A percentile compares a stretch with the other conserved stretches of the same genome.
phyloP scores from a whole-genome alignment of 768 basidiomycete genomes.

The Galerina marginata region DNA sequence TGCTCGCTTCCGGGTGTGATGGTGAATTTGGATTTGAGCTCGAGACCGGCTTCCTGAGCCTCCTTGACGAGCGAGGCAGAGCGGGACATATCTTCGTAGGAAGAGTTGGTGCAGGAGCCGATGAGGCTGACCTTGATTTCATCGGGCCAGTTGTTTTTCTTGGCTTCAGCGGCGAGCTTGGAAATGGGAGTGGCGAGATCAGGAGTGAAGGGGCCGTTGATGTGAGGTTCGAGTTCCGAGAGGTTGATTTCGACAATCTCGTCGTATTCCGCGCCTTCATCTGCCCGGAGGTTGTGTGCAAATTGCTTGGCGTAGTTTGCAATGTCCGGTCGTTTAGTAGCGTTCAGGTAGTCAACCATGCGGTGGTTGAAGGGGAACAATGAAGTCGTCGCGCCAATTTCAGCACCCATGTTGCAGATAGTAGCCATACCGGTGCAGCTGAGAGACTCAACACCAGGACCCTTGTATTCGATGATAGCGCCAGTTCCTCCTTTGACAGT shows the following conservation, averaged over 20 bases:
- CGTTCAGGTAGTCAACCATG: slow-evolving; percentile 92
- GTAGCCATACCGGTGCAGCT: slow-evolving; percentile 99
- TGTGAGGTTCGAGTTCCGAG: slow-evolving; percentile 96
- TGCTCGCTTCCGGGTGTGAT: slow-evolving; percentile 99
- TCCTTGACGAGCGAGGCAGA: slow-evolving; percentile 93
- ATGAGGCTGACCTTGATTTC: slow-evolving; percentile 98
- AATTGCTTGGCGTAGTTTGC: slow-evolving; percentile 90
- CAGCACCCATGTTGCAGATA: slow-evolving; percentile 99
- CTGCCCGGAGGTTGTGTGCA: slow-evolving; percentile 88
- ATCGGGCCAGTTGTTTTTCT: slow-evolving; percentile 95
- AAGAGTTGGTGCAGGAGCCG: slow-evolving; percentile 99
- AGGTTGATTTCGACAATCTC: slow-evolving; percentile 94
- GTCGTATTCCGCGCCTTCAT: slow-evolving; percentile 91
- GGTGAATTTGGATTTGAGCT: slow-evolving; percentile 93
- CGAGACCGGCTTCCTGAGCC: slow-evolving; percentile 85
- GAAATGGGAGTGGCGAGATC: slow-evolving; percentile 98
- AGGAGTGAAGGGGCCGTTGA: slow-evolving; percentile 99
- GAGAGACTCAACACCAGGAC: slow-evolving; percentile 92
- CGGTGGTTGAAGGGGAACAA: slow-evolving; percentile 98
- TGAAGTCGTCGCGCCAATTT: slow-evolving; percentile 98
- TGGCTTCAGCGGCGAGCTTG: slow-evolving; percentile 89
- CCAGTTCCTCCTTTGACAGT: slow-evolving; percentile 99
- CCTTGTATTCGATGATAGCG: slow-evolving; percentile 97
- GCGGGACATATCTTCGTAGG: slow-evolving; percentile 99
- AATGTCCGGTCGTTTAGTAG: slow-evolving; percentile 91